Conservation (phyloP, 1,284 basidiomycete genomes). For the Irpex rosettiformis region DNA sequence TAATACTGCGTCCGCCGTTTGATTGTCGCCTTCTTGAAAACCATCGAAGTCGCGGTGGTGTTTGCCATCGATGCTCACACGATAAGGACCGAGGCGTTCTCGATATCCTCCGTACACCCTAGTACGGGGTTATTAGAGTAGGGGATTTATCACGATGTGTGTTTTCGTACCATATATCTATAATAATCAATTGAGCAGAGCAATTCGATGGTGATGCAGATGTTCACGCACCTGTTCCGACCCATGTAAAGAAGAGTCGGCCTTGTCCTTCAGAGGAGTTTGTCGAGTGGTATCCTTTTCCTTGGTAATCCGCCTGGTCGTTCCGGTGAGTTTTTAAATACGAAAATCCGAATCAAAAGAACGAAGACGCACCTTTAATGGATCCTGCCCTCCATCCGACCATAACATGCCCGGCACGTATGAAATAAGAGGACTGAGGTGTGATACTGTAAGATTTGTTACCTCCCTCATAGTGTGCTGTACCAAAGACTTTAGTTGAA, state of each 20-base stretch:
- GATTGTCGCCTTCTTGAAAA: neutral
- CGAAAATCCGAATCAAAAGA: neutral
- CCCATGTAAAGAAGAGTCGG: neutral
- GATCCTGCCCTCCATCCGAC: neutral
- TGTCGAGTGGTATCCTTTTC: neutral
- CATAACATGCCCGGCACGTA: neutral
- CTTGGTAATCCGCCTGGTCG: neutral
- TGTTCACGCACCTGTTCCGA: neutral
- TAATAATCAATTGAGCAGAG: neutral
- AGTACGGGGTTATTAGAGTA: neutral
- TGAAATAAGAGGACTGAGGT: conserved; percentile 1
- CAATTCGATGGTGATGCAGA: neutral
- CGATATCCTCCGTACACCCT: conserved; percentile 1
- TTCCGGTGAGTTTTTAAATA: neutral
- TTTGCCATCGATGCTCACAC: neutral
- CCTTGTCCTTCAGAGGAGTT: neutral
- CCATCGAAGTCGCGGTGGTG: neutral
- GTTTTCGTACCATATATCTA: neutral
- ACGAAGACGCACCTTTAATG: neutral
- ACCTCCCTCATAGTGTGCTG: neutral
- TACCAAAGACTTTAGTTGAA: too few relatives aligned
- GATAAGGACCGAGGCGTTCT: neutral
- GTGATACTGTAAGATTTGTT: neutral
- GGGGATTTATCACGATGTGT: neutral
- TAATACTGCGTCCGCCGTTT: neutral